Percentiles rank a stretch among this genome's conserved stretches.
phyloP scores from a whole-genome alignment of 306 rosid genomes.

The Lathyrus tuberosus region DNA sequence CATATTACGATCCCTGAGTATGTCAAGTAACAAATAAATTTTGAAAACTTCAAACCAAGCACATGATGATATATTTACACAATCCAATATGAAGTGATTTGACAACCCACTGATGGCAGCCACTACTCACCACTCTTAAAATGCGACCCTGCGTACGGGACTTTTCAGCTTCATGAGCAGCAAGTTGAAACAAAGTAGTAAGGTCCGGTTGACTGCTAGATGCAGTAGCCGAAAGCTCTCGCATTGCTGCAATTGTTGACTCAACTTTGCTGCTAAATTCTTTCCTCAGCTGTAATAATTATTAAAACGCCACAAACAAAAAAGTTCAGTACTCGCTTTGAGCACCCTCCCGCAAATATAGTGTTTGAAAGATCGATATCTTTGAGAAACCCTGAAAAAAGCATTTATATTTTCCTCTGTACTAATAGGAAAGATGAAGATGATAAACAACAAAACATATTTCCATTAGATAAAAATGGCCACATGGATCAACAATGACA shows the following conservation, averaged over 20 bases:
- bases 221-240: slow-evolving; percentile 58
- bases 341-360: not conserved
- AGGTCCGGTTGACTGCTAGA: slow-evolving; percentile 74
- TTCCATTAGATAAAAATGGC: slow-evolving; percentile 1
- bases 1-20: slow-evolving; percentile 36
- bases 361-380: not conserved
- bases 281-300: slow-evolving; percentile 59
- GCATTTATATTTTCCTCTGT: not conserved
- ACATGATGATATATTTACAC: not conserved
- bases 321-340: slow-evolving; percentile 14
- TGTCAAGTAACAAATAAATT: not conserved
- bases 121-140: slow-evolving; percentile 70
- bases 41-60: slow-evolving; percentile 16
- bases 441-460: not conserved
- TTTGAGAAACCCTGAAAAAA: not conserved
- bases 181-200: slow-evolving; percentile 71
- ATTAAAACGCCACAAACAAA: not conserved
- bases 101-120: slow-evolving; percentile 14
- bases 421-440: not conserved
- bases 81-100: slow-evolving; percentile 2
- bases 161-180: slow-evolving; percentile 85
- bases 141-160: slow-evolving; percentile 69
- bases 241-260: slow-evolving; percentile 61
- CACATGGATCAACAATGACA: not conserved
- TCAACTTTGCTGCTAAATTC: slow-evolving; percentile 79